These are phyloP conservation scores for Aspergillus funiculosus DNA, from an alignment of 495 filamentous ascomycete genomes.

Conservation along the genomic window DNA sequence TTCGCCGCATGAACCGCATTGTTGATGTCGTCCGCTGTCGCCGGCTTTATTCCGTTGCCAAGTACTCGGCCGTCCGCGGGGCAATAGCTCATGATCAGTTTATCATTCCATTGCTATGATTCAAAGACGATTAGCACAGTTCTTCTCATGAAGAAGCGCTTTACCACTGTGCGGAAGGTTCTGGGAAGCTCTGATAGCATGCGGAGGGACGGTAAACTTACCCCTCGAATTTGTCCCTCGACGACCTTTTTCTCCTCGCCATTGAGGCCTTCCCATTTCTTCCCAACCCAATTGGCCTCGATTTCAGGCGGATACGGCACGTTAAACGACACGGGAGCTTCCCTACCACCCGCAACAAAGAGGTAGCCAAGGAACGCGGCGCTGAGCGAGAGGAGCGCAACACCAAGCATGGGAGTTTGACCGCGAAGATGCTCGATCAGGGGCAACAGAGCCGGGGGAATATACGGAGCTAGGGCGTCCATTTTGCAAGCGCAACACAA, in stretches of 20 bases:
- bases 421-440: conserved; percentile 19
- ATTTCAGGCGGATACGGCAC: conserved; percentile 56
- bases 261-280: conserved; percentile 53
- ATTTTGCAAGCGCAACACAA: conserved; percentile 21
- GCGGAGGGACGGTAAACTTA: conserved; percentile 20
- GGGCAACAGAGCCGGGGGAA: conserved; percentile 25
- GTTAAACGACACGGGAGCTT: conserved; percentile 51
- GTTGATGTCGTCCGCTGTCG: conserved; percentile 74
- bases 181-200: no score
- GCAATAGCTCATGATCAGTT: conserved; percentile 61
- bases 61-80: conserved; percentile 84
- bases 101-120: conserved; percentile 37
- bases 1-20: conserved; percentile 67
- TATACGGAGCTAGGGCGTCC: conserved; percentile 24
- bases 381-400: conserved; percentile 31
- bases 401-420: conserved; percentile 21
- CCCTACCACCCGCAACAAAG: conserved; percentile 31
- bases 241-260: conserved; percentile 42
- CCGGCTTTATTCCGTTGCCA: conserved; percentile 67
- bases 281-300: conserved; percentile 47
- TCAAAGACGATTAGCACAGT: not conserved
- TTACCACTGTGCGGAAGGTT: no score
- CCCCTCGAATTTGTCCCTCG: conserved; percentile 38
- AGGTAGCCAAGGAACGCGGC: conserved; percentile 35
- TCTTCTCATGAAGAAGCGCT: no score